Percentiles rank a stretch among this genome's conserved stretches.
Conservation (phyloP, 768 basidiomycete species). For the Pleurotus tuoliensis region DNA sequence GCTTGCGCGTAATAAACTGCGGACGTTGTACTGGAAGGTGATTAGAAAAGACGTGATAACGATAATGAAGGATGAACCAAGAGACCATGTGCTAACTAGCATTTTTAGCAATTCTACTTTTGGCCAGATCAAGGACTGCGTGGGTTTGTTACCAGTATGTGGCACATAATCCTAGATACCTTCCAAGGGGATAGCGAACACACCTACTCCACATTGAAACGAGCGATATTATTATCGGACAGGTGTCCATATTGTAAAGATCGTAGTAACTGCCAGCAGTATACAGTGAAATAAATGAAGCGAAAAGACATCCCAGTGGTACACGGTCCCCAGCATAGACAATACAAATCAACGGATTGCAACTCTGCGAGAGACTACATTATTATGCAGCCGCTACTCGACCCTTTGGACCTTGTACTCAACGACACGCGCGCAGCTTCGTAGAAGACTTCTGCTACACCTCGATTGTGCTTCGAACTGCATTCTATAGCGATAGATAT, state of each 20-base stretch:
- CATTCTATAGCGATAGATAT: slow-evolving; percentile 58
- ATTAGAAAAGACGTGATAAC: too few species aligned
- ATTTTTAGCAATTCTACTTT: too few species aligned
- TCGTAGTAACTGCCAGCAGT: background rate
- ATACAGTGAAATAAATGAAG: background rate
- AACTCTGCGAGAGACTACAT: slow-evolving; percentile 39
- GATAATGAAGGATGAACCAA: too few species aligned
- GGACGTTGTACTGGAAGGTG: too few species aligned
- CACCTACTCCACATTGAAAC: too few species aligned
- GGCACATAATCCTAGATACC: too few species aligned
- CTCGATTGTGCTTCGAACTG: slow-evolving; percentile 95
- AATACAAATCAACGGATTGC: background rate
- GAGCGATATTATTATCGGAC: too few species aligned
- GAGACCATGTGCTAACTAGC: too few species aligned
- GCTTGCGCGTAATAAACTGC: too few species aligned
- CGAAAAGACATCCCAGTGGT: background rate
- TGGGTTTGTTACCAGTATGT: too few species aligned
- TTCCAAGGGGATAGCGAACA: too few species aligned
- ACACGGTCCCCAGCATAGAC: background rate
- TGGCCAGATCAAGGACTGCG: too few species aligned
- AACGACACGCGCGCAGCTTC: slow-evolving; percentile 87
- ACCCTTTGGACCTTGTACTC: slow-evolving; percentile 66
- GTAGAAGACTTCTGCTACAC: slow-evolving; percentile 89
- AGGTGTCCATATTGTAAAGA: background rate
- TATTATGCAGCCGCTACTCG: slow-evolving; percentile 51